Percentiles rank a stretch among this genome's conserved stretches.
Conservation (phyloP, 306 rosid genomes). For the Cicer pinnatifidum region DNA sequence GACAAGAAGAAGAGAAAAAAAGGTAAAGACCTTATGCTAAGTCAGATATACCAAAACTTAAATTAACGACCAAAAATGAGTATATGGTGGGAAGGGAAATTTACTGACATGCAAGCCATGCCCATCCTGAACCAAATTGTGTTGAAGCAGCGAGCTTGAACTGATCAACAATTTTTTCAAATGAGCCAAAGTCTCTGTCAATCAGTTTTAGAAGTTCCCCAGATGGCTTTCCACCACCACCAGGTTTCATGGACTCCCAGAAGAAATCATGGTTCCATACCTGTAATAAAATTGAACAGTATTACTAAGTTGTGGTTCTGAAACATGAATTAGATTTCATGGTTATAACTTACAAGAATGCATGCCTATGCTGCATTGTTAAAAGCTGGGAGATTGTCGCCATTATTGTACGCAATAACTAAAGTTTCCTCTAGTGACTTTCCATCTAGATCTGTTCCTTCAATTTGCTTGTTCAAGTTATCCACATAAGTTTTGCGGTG, state of each 20-base stretch:
- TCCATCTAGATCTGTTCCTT: too few relatives aligned
- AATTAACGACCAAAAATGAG: constrained; percentile 32
- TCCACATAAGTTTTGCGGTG: too few relatives aligned
- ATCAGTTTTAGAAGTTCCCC: constrained; percentile 83
- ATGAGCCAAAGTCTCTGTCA: constrained; percentile 86
- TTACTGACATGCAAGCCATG: constrained; percentile 90
- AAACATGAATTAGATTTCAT: too few relatives aligned
- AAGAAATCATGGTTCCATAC: constrained; percentile 95
- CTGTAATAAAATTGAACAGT: too few relatives aligned
- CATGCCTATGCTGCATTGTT: too few relatives aligned
- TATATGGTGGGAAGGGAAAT: constrained; percentile 26
- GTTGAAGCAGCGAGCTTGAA: constrained; percentile 76
- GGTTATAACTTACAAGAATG: too few relatives aligned
- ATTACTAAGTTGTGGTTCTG: too few relatives aligned
- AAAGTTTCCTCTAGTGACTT: too few relatives aligned
- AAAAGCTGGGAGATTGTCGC: too few relatives aligned
- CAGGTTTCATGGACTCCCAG: constrained; percentile 95
- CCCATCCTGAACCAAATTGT: constrained; percentile 98
- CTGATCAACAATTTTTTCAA: constrained; percentile 60
- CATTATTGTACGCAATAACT: too few relatives aligned
- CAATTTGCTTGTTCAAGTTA: too few relatives aligned
- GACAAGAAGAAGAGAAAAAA: background rate
- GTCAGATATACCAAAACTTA: constrained; percentile 31
- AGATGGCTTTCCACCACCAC: constrained; percentile 80
- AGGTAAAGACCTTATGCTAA: background rate